These are phyloP conservation scores for Triticum urartu DNA, from an alignment of 176 grass and related monocot genomes.

Conservation along the genomic window DNA sequence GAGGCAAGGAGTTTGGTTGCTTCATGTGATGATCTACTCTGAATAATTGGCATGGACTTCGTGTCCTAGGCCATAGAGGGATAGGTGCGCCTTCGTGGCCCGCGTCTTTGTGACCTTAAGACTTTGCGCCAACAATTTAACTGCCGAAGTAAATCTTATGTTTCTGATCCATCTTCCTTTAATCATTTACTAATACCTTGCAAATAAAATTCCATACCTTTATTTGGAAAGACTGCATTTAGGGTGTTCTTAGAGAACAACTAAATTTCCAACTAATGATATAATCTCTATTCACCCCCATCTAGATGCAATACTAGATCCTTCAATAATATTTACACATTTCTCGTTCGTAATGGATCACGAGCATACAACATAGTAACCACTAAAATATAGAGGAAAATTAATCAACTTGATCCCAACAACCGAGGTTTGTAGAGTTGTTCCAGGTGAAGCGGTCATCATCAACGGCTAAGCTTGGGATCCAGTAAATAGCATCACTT, in stretches of 20 bases:
- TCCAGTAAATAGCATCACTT: conserved; percentile 28
- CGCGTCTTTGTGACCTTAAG: too few relatives aligned
- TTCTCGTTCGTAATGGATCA: too few relatives aligned
- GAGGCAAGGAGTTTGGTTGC: too few relatives aligned
- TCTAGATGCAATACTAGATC: neutral
- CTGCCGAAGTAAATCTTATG: too few relatives aligned
- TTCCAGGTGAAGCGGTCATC: conserved; percentile 21
- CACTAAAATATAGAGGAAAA: neutral
- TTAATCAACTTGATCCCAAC: conserved; percentile 41
- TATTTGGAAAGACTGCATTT: neutral
- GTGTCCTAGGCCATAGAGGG: too few relatives aligned
- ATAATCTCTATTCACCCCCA: neutral
- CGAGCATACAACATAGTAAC: neutral
- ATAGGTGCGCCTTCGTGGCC: too few relatives aligned
- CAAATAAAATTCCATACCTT: too few relatives aligned
- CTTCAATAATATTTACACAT: neutral
- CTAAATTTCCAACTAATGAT: neutral
- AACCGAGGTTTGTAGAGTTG: conserved; percentile 1
- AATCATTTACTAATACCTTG: too few relatives aligned
- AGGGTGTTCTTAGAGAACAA: neutral
- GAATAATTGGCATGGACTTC: too few relatives aligned
- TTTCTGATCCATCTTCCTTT: too few relatives aligned
- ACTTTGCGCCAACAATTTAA: too few relatives aligned
- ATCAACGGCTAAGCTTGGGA: neutral
- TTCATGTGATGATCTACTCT: too few relatives aligned